Evolutionary conservation across 768 basidiomycete genomes (phyloP).

Genomic region (Kockovaella imperatae): DNA sequence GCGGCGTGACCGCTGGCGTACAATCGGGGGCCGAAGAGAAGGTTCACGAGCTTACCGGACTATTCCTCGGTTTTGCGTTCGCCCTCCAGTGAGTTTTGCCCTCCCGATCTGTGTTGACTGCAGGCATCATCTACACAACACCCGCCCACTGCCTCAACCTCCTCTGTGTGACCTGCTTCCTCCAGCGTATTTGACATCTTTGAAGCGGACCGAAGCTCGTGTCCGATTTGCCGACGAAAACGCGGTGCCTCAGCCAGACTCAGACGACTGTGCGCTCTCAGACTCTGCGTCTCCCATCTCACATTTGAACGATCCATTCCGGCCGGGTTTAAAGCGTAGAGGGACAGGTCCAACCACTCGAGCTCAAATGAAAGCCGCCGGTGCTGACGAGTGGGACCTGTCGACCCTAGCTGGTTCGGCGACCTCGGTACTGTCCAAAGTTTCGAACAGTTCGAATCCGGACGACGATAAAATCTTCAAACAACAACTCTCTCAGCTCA

Average conservation of each 20-base stretch:
- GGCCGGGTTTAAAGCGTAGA: constrained; percentile 28
- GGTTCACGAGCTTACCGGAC: constrained; percentile 32
- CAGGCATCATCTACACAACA: constrained; percentile 39
- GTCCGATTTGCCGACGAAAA: constrained; percentile 39
- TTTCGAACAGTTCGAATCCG: constrained; percentile 21
- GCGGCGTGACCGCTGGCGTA: background rate
- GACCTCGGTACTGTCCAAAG: constrained; percentile 24
- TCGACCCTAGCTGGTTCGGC: constrained; percentile 18
- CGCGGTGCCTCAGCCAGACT: background rate
- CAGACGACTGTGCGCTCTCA: background rate
- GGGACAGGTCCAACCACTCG: constrained; percentile 25
- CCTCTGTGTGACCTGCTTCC: constrained; percentile 43
- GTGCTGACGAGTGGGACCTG: constrained; percentile 30
- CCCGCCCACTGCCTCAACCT: constrained; percentile 33
- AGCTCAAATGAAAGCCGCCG: constrained; percentile 10
- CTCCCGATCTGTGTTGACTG: background rate
- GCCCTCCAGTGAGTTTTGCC: constrained; percentile 39
- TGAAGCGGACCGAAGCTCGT: constrained; percentile 38
- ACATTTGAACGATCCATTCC: constrained; percentile 8
- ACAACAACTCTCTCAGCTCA: constrained; percentile 31
- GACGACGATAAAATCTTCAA: constrained; percentile 22
- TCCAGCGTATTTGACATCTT: constrained; percentile 32
- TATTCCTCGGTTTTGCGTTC: constrained; percentile 40
- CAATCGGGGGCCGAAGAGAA: constrained; percentile 8
- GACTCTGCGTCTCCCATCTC: background rate